Percentiles rank a stretch among this genome's conserved stretches.
These are phyloP conservation scores for Acrocalymma vagum DNA, from an alignment of 2,329 filamentous ascomycete genomes.

Conservation along the genomic window DNA sequence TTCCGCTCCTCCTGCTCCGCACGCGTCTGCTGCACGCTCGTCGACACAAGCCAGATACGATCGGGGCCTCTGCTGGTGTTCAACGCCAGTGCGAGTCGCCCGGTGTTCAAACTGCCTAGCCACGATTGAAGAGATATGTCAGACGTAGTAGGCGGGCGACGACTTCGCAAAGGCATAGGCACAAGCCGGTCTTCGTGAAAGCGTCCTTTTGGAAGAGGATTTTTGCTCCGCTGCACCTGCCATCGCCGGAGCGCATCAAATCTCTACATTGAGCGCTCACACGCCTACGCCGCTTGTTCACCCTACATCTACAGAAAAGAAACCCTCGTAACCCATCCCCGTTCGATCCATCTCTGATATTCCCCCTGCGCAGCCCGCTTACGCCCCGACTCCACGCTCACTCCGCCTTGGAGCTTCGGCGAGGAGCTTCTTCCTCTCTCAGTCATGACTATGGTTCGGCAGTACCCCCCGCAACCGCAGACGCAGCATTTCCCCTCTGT, in stretches of 20 bases:
- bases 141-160: slow-evolving; percentile 45
- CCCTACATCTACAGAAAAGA: no score
- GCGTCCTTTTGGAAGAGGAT: slow-evolving; percentile 33
- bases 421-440: no score
- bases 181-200: slow-evolving; percentile 50
- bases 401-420: no score
- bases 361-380: neutral
- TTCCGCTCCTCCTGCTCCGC: neutral
- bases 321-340: no score
- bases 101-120: slow-evolving; percentile 14
- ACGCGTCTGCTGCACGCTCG: slow-evolving; percentile 3
- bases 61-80: slow-evolving; percentile 41
- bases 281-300: neutral
- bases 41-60: slow-evolving; percentile 6
- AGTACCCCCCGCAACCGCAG: slow-evolving; percentile 44
- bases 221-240: slow-evolving; percentile 13
- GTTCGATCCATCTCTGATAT: no score
- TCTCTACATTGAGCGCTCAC: slow-evolving; percentile 1
- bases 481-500: slow-evolving; percentile 35
- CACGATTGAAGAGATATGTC: slow-evolving; percentile 45
- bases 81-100: slow-evolving; percentile 23
- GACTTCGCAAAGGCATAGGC: slow-evolving; percentile 54
- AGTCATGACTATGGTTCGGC: slow-evolving; percentile 50
- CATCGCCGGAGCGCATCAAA: slow-evolving; percentile 2
- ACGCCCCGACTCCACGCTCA: neutral